phyloP scores from a whole-genome alignment of 352 stramenopile species.

The Paralagenidium karlingii region DNA sequence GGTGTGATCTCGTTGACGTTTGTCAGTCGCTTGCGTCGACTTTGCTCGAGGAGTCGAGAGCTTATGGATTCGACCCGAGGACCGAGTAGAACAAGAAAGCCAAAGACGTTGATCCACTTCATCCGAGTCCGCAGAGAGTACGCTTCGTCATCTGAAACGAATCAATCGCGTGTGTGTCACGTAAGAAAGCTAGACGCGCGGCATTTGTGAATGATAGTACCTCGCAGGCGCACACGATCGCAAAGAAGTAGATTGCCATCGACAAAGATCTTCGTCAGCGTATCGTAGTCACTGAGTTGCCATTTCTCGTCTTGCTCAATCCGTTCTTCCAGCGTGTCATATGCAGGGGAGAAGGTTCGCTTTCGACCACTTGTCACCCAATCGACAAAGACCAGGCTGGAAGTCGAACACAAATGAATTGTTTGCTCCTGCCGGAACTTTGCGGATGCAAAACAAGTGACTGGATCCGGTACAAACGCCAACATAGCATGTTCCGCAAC shows the following conservation, averaged over 20 bases:
- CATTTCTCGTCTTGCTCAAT: conserved; percentile 64
- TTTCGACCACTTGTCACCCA: conserved; percentile 79
- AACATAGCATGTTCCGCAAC: conserved; percentile 42
- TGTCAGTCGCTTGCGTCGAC: conserved; percentile 62
- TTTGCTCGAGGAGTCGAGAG: conserved; percentile 38
- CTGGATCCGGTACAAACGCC: conserved; percentile 58
- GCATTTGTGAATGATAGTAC: conserved; percentile 7
- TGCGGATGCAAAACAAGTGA: conserved; percentile 68
- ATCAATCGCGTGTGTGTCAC: not conserved
- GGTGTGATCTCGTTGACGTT: conserved; percentile 56
- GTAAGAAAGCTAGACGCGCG: not conserved
- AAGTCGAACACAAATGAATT: conserved; percentile 27
- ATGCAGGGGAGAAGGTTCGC: conserved; percentile 58
- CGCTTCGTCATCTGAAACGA: conserved; percentile 46
- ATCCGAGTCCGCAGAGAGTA: conserved; percentile 57
- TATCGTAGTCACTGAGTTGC: conserved; percentile 73
- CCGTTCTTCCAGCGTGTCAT: conserved; percentile 38
- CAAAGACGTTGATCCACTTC: conserved; percentile 59
- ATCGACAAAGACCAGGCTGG: conserved; percentile 70
- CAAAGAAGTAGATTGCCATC: conserved; percentile 34
- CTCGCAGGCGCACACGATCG: conserved; percentile 51
- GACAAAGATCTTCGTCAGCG: conserved; percentile 37
- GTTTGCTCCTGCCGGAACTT: conserved; percentile 56
- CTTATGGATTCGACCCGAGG: conserved; percentile 35
- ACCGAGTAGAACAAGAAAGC: conserved; percentile 52